Base-by-base conservation (phyloP, 495 filamentous ascomycete genomes). In the Podospora pseudoanserina region DNA sequence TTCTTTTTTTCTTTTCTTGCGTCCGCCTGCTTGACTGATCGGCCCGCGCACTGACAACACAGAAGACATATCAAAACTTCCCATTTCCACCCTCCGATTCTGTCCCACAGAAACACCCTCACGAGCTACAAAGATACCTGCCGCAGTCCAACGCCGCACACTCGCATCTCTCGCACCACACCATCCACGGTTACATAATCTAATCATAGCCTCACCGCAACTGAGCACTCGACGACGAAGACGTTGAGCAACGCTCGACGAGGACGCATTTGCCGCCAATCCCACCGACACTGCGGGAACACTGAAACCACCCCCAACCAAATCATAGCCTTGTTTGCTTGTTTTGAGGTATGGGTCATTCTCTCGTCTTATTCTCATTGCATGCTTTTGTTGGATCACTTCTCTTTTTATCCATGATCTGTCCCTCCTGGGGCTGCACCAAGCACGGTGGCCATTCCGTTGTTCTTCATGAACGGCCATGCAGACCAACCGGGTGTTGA, bases 161-260 rank as follows among this genome's bases (percentile, higher is more conserved):
- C 59, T 9, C 23, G 59, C 59, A 61, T 61, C 59, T 61, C 59
- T 61, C 4, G 20, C 56, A 58, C 23, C 56, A 58, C 56, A 58
- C 23, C 56, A 58, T 58, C 56, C 39, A 49, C 39, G 39, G 39
- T 49, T 49, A 49, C 39, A 49, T 49, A 49, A 39, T 39, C 34
- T 5, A 6, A 49, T 16, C 39, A 13, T 49, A 49, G 39, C 39
- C 39, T 49, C 13, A 49, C 39, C 39, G 39, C 39, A 49, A 18
- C 39, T 6, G 39, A 49, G 9, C 9, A 16, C 39, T 49, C 30
- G 39, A 5, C 13, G 39, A 3, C 39, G 39, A 16, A 5, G 15
- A 49, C 39, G 39, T 49, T 49, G 39, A 49, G 13, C 39, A 49
- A 49, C 9, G 39, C 39, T 49, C 39, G 39, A 49, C 39, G 39